These are phyloP conservation scores for Mycosphaerella sp. DNA, from an alignment of 2,329 filamentous ascomycete genomes.

Conservation along the genomic window DNA sequence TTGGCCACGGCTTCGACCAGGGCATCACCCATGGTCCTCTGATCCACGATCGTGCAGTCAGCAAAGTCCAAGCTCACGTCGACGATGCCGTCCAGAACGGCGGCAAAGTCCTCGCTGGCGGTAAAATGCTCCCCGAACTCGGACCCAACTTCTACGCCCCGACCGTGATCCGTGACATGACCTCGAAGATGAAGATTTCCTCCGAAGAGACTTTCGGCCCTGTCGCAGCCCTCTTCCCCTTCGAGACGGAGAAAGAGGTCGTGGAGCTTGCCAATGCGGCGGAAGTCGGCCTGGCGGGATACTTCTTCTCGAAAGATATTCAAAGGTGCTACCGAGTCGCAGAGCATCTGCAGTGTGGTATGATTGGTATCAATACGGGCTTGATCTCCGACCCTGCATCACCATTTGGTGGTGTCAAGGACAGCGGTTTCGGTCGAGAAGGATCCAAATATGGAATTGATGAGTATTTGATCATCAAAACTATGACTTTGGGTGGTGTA, in stretches of 20 bases:
- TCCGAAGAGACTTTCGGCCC: constrained; percentile 28
- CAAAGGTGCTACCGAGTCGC: constrained; percentile 35
- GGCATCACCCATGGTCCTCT: constrained; percentile 71
- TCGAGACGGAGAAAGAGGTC: constrained; percentile 26
- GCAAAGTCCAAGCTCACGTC: constrained; percentile 72
- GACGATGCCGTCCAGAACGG: constrained; percentile 63
- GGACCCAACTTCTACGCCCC: constrained; percentile 22
- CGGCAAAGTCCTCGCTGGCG: constrained; percentile 14
- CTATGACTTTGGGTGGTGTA: constrained; percentile 41
- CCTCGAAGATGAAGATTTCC: constrained; percentile 19
- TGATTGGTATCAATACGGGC: constrained; percentile 32
- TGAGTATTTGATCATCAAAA: constrained; percentile 71
- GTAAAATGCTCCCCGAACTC: constrained; percentile 35
- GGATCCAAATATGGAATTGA: constrained; percentile 70
- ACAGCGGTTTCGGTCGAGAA: constrained; percentile 74
- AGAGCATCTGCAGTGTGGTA: constrained; percentile 37
- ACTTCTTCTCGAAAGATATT: constrained; percentile 35
- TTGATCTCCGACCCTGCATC: constrained; percentile 23
- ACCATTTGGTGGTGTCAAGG: constrained; percentile 73
- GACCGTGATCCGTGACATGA: constrained; percentile 24
- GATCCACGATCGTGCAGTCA: constrained; percentile 72
- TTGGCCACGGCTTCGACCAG: constrained; percentile 64
- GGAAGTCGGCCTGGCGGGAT: constrained; percentile 28
- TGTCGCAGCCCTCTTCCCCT: constrained; percentile 22
- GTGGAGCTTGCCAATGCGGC: constrained; percentile 12